Evolutionary conservation across 768 basidiomycete species (phyloP).

Genomic region (Mycena capillaripes): DNA sequence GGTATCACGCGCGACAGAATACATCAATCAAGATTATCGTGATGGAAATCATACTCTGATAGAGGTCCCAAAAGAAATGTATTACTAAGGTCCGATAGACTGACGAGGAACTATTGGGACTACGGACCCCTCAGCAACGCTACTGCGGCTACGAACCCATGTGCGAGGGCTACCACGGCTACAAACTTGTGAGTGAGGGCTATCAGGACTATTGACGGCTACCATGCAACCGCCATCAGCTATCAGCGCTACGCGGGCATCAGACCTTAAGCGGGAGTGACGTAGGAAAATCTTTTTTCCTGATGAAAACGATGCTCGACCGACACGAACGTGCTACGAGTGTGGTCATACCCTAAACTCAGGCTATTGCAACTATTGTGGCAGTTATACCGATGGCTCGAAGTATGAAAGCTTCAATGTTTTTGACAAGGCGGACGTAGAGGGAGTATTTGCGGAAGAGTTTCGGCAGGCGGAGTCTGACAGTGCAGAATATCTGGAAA

Average conservation of each 20-base stretch:
- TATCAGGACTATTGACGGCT: not conserved
- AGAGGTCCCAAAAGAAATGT: too few species aligned
- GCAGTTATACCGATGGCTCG: not conserved
- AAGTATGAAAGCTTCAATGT: not conserved
- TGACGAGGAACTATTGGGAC: not conserved
- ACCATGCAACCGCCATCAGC: not conserved
- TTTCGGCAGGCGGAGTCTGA: not conserved
- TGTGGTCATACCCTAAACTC: not conserved
- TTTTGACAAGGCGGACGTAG: not conserved
- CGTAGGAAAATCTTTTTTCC: too few species aligned
- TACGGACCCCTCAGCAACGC: not conserved
- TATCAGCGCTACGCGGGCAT: not conserved
- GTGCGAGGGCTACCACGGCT: not conserved
- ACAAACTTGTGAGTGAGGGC: not conserved
- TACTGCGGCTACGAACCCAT: too few species aligned
- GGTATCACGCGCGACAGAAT: too few species aligned
- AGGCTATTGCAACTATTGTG: not conserved
- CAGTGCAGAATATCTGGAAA: conserved; percentile 13
- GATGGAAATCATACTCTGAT: too few species aligned
- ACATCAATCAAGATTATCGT: too few species aligned
- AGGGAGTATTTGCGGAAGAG: conserved; percentile 2
- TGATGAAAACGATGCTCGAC: not conserved
- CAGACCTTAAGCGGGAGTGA: not conserved
- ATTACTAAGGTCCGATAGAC: too few species aligned
- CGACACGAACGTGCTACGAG: not conserved